Conservation (phyloP, 495 filamentous ascomycete species). For the Parmelia sp. region DNA sequence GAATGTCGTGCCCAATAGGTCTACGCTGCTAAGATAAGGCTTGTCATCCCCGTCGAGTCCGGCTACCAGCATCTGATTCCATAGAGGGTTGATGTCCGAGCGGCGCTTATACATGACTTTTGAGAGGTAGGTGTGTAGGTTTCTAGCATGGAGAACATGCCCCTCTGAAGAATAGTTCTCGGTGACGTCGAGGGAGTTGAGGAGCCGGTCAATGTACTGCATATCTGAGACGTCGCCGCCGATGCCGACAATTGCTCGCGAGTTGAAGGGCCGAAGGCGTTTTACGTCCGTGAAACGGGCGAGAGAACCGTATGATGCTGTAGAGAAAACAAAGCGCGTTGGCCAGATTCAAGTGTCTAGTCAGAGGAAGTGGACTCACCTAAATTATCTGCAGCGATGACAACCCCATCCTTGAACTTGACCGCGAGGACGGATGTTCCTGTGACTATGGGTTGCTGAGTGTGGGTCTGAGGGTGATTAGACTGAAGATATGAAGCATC, state of each 20-base stretch:
- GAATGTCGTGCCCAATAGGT: conserved; percentile 90
- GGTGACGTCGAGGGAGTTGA: conserved; percentile 75
- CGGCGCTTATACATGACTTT: conserved; percentile 94
- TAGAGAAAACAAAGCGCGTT: background rate
- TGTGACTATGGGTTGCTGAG: conserved; percentile 85
- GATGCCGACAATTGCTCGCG: conserved; percentile 71
- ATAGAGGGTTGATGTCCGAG: conserved; percentile 91
- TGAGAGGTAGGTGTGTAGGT: conserved; percentile 89
- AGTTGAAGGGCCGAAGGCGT: conserved; percentile 71
- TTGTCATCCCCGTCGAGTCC: conserved; percentile 72
- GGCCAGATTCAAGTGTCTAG: background rate
- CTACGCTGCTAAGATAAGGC: conserved; percentile 84
- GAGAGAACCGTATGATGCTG: conserved; percentile 95
- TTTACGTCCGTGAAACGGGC: conserved; percentile 95
- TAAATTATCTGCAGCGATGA: conserved; percentile 93
- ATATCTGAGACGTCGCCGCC: conserved; percentile 96
- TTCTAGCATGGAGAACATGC: conserved; percentile 69
- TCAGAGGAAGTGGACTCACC: conserved; percentile 45
- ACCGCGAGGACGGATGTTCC: conserved; percentile 91
- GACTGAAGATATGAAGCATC: conserved; percentile 73
- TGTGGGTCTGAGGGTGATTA: conserved; percentile 70
- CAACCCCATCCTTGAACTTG: conserved; percentile 93
- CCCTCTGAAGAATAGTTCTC: conserved; percentile 67
- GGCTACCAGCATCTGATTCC: conserved; percentile 89
- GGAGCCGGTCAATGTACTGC: conserved; percentile 91